phyloP scores from a whole-genome alignment of 31 red algal genomes.

The Asparagopsis taxiformis region DNA sequence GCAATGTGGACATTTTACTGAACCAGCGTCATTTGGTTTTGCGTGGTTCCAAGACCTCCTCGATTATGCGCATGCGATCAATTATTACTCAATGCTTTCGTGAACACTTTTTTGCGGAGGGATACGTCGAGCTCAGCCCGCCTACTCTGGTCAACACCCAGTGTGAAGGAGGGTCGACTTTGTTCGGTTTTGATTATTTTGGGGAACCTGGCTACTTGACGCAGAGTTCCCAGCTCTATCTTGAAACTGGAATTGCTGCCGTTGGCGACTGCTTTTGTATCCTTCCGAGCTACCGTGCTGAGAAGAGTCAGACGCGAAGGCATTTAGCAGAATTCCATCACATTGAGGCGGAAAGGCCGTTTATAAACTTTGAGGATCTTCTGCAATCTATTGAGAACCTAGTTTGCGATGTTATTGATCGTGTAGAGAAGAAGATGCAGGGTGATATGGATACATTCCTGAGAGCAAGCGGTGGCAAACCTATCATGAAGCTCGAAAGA shows the following conservation, averaged over 20 bases:
- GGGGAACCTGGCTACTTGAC: conserved; percentile 88
- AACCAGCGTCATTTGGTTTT: conserved; percentile 97
- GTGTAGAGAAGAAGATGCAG: conserved; percentile 63
- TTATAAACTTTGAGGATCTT: conserved; percentile 91
- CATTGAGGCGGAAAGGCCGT: conserved; percentile 94
- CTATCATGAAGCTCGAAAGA: conserved; percentile 62
- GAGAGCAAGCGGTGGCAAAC: conserved; percentile 62
- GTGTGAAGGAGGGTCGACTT: conserved; percentile 97
- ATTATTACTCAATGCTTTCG: conserved; percentile 98
- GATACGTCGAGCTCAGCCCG: conserved; percentile 90
- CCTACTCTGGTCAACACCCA: conserved; percentile 97
- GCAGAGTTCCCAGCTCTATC: conserved; percentile 92
- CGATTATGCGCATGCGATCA: conserved; percentile 82
- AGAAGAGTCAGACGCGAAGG: conserved; percentile 87
- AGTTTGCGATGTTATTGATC: conserved; percentile 85
- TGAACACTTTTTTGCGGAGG: conserved; percentile 88
- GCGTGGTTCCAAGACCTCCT: conserved; percentile 80
- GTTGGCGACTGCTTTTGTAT: conserved; percentile 98
- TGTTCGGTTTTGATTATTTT: conserved; percentile 98
- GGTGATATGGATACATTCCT: conserved; percentile 71
- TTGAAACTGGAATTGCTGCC: conserved; percentile 96
- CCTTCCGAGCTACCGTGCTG: conserved; percentile 94
- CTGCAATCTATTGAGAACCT: conserved; percentile 88
- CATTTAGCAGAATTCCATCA: conserved; percentile 99
- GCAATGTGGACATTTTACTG: conserved; percentile 91